Conservation (phyloP, 1,284 basidiomycete species). For the Cryptococcus deneoformans region DNA sequence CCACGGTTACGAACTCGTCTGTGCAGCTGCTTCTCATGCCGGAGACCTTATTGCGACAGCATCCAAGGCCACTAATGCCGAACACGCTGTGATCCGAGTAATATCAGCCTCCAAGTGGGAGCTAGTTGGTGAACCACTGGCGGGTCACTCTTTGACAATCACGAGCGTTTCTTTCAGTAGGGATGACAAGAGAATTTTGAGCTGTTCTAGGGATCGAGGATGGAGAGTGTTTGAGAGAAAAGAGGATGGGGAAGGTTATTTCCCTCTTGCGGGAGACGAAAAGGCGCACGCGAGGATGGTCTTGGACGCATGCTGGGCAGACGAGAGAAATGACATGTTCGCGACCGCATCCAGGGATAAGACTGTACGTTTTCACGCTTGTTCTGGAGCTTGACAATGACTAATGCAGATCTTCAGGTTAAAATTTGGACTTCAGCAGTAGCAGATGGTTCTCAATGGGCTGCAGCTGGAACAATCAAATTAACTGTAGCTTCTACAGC, state of each 20-base stretch:
- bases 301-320: slow-evolving; percentile 88
- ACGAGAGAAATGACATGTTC: slow-evolving; percentile 65
- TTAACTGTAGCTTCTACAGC: slow-evolving; percentile 47
- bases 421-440: slow-evolving; percentile 36
- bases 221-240: slow-evolving; percentile 74
- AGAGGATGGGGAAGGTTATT: slow-evolving; percentile 56
- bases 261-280: slow-evolving; percentile 61
- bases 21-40: slow-evolving; percentile 68
- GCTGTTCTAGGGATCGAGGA: slow-evolving; percentile 85
- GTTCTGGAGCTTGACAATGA: neutral
- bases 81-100: slow-evolving; percentile 86
- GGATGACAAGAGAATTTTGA: slow-evolving; percentile 72
- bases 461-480: slow-evolving; percentile 34
- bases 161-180: slow-evolving; percentile 86
- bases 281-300: slow-evolving; percentile 91
- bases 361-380: slow-evolving; percentile 58
- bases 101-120: slow-evolving; percentile 71
- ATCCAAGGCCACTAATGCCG: slow-evolving; percentile 79
- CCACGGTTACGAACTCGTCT: slow-evolving; percentile 93
- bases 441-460: slow-evolving; percentile 17
- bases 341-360: slow-evolving; percentile 95
- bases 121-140: slow-evolving; percentile 65
- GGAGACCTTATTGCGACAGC: slow-evolving; percentile 79
- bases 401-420: slow-evolving; percentile 12
- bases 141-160: slow-evolving; percentile 84